These are phyloP conservation scores for Metarhizium brunneum DNA, from an alignment of 2,329 filamentous ascomycete genomes.

Conservation along the genomic window DNA sequence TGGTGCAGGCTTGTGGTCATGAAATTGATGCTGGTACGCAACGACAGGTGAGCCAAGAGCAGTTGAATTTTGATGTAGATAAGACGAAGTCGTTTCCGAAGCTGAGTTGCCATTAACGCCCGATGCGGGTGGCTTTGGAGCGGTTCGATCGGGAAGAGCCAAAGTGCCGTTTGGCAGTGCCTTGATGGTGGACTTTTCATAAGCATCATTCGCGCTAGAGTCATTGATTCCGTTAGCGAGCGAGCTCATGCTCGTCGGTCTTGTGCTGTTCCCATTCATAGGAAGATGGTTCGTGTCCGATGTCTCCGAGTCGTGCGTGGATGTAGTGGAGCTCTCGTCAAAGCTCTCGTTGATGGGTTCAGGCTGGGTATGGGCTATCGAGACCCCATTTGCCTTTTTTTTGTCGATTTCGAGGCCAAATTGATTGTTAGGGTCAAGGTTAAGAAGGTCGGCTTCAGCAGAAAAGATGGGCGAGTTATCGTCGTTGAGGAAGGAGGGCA, in stretches of 20 bases:
- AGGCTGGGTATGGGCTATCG: slow-evolving; percentile 31
- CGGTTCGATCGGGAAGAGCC: slow-evolving; percentile 20
- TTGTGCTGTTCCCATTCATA: slow-evolving; percentile 33
- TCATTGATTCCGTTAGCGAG: slow-evolving; percentile 45
- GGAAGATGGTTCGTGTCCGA: slow-evolving; percentile 35
- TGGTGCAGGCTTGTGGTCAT: background rate
- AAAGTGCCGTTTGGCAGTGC: slow-evolving; percentile 17
- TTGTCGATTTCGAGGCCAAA: slow-evolving; percentile 25
- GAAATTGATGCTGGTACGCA: background rate
- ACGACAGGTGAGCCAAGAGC: background rate
- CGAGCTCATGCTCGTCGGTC: slow-evolving; percentile 48
- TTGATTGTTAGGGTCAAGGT: slow-evolving; percentile 32
- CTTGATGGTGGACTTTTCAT: slow-evolving; percentile 15
- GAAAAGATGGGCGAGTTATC: slow-evolving; percentile 32
- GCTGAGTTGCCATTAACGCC: slow-evolving; percentile 11
- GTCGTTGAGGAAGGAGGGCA: slow-evolving; percentile 47
- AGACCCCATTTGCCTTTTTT: slow-evolving; percentile 25
- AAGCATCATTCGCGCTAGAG: slow-evolving; percentile 21
- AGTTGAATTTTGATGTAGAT: background rate
- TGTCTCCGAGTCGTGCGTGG: slow-evolving; percentile 41
- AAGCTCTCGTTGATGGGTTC: slow-evolving; percentile 42
- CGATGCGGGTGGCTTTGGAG: slow-evolving; percentile 11
- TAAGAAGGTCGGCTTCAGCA: slow-evolving; percentile 32
- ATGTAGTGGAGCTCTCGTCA: slow-evolving; percentile 45
- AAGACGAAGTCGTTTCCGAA: background rate